These are phyloP conservation scores for Aspergillus hancockii DNA, from an alignment of 495 filamentous ascomycete species.

Conservation along the genomic window DNA sequence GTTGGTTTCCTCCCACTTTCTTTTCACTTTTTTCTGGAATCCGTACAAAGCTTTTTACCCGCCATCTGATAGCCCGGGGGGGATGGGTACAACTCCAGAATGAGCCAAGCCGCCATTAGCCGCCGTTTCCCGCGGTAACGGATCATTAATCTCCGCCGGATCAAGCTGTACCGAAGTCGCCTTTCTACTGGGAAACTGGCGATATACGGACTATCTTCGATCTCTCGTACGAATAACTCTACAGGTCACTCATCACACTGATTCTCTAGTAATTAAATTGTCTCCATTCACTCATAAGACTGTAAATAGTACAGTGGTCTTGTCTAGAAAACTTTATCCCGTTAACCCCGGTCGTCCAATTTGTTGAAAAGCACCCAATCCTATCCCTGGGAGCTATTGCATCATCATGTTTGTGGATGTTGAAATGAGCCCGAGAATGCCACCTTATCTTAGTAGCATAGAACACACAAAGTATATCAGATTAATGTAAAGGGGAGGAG, in stretches of 20 bases:
- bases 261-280: background rate
- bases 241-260: background rate
- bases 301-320: background rate
- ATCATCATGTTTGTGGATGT: slow-evolving; percentile 17
- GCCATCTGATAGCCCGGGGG: background rate
- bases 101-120: slow-evolving; percentile 1
- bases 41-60: background rate
- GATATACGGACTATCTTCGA: slow-evolving; percentile 2
- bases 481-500: slow-evolving; percentile 1
- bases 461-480: background rate
- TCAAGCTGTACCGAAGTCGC: slow-evolving; percentile 15
- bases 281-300: background rate
- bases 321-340: background rate
- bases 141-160: slow-evolving; percentile 12
- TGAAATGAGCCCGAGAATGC: slow-evolving; percentile 24
- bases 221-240: background rate
- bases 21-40: too few relatives aligned
- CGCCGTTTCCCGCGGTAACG: slow-evolving; percentile 20
- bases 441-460: background rate
- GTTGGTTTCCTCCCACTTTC: too few relatives aligned
- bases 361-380: slow-evolving; percentile 6
- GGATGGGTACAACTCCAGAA: background rate
- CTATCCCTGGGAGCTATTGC: background rate
- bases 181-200: background rate
- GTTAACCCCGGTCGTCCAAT: background rate